Evolutionary conservation across 2,329 filamentous ascomycete species (phyloP), one percentile per base, ranked within the genome.

Genomic region (Chaetomium sp.): DNA sequence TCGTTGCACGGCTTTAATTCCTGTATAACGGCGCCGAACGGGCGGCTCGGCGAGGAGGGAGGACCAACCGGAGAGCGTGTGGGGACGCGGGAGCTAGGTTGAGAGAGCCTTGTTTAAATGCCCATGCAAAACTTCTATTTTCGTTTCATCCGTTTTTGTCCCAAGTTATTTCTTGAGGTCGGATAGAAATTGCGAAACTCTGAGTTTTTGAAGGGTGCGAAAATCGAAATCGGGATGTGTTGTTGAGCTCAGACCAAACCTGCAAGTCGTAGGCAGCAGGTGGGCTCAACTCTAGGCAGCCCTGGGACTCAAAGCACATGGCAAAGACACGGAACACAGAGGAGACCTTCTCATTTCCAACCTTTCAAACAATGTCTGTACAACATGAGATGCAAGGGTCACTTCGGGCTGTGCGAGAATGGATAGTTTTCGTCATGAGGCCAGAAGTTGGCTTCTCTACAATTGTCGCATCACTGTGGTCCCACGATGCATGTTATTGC

Each of bases 91-190:
- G 57, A 60, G 63, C 47, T n/a, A n/a, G n/a, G n/a, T 59, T 49
- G 19, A 13, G 27, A 42, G 29, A 45, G 13, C 16, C 9, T 38
- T 33, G 51, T 60, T 42, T 27, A 29, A 35, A 66, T 58, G 47
- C 61, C 58, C 56, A 60, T 60, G 38, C 63, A 57, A 57, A 38
- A 47, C 57, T 66, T 58, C 60, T 69, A 69, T 69, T 69, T 67
- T 67, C 33, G 65, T 61, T 67, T 60, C 59, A 61, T 60, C 56
- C 6, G 51, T 25, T 54, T 55, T 65, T 49, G 49, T 45, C 56
- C 49, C 60, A 56, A 50, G 42, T 33, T 10, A 64, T 57, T 33
- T 65, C 55, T 60, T 63, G 65, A 69, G 57, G 63, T 49, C 33
- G 31, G 33, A 58, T 47, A 42, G 67, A 62, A 60, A 60, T 64